phyloP scores from a whole-genome alignment of 2,329 filamentous ascomycete genomes.

The Nemania sp. region DNA sequence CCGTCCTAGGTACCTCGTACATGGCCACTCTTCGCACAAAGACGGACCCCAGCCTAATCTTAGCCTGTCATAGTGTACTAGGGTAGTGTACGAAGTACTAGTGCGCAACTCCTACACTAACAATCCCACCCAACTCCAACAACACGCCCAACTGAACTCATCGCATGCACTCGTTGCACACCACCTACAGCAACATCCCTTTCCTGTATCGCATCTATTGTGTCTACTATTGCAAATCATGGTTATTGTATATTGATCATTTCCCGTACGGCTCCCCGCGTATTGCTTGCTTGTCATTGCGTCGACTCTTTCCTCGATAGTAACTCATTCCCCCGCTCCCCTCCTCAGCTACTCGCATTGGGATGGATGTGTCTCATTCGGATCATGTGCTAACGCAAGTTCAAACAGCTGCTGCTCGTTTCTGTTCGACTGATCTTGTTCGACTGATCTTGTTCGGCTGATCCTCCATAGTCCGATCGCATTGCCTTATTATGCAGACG shows the following conservation, averaged over 20 bases:
- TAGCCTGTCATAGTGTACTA: slow-evolving; percentile 1
- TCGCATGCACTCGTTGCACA: slow-evolving; percentile 3
- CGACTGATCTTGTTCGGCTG: neutral
- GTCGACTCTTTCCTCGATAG: neutral
- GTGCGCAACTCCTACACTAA: slow-evolving; percentile 19
- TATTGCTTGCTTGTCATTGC: neutral
- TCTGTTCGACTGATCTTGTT: neutral
- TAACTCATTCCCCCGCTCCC: too few relatives aligned
- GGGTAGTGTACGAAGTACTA: too few relatives aligned
- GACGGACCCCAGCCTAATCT: slow-evolving; percentile 5
- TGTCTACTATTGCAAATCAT: slow-evolving; percentile 5
- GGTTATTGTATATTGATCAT: slow-evolving; percentile 4
- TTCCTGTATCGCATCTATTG: slow-evolving; percentile 4
- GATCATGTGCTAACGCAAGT: neutral
- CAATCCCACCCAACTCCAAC: slow-evolving; percentile 11
- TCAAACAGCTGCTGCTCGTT: slow-evolving; percentile 7
- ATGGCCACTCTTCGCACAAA: neutral
- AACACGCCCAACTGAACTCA: neutral
- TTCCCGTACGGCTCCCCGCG: neutral
- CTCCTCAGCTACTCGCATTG: too few relatives aligned
- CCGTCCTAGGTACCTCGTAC: neutral
- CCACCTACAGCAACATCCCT: neutral
- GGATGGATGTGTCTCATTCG: neutral
- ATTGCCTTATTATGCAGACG: neutral
- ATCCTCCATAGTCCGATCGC: slow-evolving; percentile 12